Evolutionary conservation across 352 stramenopile genomes (phyloP).

Genomic region (Pythium oligandrum): DNA sequence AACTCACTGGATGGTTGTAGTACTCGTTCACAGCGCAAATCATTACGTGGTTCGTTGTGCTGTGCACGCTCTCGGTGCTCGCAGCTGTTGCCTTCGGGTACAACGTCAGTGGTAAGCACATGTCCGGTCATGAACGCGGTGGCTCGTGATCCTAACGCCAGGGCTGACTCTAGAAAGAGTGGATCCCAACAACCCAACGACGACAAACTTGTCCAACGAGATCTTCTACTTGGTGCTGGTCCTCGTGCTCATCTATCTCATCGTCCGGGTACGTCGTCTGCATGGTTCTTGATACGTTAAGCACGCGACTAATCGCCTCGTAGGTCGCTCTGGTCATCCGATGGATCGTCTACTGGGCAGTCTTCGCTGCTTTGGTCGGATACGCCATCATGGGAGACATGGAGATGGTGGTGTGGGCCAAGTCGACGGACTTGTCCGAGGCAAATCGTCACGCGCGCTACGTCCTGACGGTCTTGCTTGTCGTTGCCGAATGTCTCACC

Average conservation of each 20-base stretch:
- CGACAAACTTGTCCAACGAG: not conserved
- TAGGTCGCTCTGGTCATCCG: conserved; percentile 42
- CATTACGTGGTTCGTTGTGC: conserved; percentile 45
- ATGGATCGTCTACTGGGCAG: conserved; percentile 52
- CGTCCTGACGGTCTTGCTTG: conserved; percentile 23
- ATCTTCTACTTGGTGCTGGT: not conserved
- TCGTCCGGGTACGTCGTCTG: conserved; percentile 6
- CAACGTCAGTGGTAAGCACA: conserved; percentile 10
- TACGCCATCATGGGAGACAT: conserved; percentile 18
- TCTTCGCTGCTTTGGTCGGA: conserved; percentile 31
- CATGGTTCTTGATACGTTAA: not conserved
- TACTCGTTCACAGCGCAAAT: conserved; percentile 49
- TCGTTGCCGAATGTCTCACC: conserved; percentile 37
- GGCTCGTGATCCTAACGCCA: not conserved
- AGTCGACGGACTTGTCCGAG: conserved; percentile 26
- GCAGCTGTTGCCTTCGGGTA: conserved; percentile 21
- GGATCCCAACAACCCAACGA: not conserved
- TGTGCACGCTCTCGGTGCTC: conserved; percentile 52
- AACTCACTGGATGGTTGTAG: conserved; percentile 7
- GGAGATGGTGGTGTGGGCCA: conserved; percentile 39
- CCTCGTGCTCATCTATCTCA: conserved; percentile 10
- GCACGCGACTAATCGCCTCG: too few species aligned
- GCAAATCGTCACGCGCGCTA: conserved; percentile 17
- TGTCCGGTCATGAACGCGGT: not conserved
- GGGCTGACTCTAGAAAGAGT: not conserved